Conservation (phyloP, 352 stramenopile species). For the Phytophthora citricola region DNA sequence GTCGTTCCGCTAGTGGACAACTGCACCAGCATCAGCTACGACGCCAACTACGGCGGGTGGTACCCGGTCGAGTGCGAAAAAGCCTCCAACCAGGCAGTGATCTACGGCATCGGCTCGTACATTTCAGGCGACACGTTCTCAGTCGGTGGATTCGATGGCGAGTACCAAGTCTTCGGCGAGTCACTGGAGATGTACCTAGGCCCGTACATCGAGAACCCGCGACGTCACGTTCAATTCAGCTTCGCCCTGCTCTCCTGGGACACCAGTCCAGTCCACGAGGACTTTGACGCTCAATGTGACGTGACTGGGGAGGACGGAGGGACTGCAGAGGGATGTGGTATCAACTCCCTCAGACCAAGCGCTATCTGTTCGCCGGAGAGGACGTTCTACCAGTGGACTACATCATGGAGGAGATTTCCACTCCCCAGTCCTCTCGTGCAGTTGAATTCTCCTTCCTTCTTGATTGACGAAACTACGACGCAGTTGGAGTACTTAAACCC, state of each 20-base stretch:
- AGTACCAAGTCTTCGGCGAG: constrained; percentile 20
- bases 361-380: constrained; percentile 49
- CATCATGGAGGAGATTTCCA: constrained; percentile 43
- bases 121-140: constrained; percentile 48
- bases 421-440: constrained; percentile 49
- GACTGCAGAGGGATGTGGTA: constrained; percentile 50
- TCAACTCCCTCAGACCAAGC: constrained; percentile 48
- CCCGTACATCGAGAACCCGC: constrained; percentile 43
- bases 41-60: constrained; percentile 48
- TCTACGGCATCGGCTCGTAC: constrained; percentile 57
- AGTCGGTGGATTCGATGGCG: constrained; percentile 18
- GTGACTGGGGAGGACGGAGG: constrained; percentile 17
- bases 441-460: constrained; percentile 40
- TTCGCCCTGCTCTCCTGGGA: constrained; percentile 51
- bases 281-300: constrained; percentile 49
- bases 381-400: constrained; percentile 33
- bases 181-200: constrained; percentile 21
- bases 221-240: constrained; percentile 50
- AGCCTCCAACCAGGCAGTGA: constrained; percentile 34
- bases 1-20: constrained; percentile 39
- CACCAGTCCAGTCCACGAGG: constrained; percentile 30
- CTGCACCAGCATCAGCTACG: constrained; percentile 46
- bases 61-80: constrained; percentile 40
- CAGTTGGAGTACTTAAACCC: constrained; percentile 38
- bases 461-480: constrained; percentile 23